Percentiles rank a stretch among this genome's conserved stretches.
Evolutionary conservation across 2,329 filamentous ascomycete genomes (phyloP).

Genomic region (Aspergillus texensis): DNA sequence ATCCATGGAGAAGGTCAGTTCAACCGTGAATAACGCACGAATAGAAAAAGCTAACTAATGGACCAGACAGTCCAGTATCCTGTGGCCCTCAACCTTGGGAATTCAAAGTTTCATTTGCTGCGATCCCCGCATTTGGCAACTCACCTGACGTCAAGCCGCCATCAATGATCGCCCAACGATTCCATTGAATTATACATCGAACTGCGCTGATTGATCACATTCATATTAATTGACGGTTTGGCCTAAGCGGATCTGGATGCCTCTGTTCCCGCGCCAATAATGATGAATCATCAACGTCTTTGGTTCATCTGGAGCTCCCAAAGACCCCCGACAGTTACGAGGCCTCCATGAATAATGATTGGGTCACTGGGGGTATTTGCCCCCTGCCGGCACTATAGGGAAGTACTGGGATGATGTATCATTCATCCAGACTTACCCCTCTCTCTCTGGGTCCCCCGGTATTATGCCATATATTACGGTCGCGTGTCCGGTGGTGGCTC

Average conservation of each 20-base stretch:
- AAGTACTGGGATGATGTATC: slow-evolving; percentile 11
- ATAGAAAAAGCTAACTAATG: no score
- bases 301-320: neutral
- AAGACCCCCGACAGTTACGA: neutral
- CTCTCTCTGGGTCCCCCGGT: slow-evolving; percentile 6
- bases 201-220: neutral
- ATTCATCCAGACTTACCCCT: slow-evolving; percentile 19
- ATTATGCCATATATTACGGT: neutral
- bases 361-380: slow-evolving; percentile 8
- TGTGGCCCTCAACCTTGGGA: neutral
- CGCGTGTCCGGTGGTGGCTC: neutral
- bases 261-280: neutral
- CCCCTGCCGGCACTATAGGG: slow-evolving; percentile 2
- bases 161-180: neutral
- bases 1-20: neutral
- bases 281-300: slow-evolving; percentile 3
- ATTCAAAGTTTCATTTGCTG: neutral
- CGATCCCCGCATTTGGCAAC: slow-evolving; percentile 15
- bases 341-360: slow-evolving; percentile 12
- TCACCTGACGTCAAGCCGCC: slow-evolving; percentile 21
- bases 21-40: neutral
- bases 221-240: neutral
- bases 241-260: neutral
- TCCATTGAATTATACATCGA: neutral
- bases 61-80: neutral